Evolutionary conservation across 805 yeast species (phyloP).

Genomic region (Barnettozyma sucrosica): DNA sequence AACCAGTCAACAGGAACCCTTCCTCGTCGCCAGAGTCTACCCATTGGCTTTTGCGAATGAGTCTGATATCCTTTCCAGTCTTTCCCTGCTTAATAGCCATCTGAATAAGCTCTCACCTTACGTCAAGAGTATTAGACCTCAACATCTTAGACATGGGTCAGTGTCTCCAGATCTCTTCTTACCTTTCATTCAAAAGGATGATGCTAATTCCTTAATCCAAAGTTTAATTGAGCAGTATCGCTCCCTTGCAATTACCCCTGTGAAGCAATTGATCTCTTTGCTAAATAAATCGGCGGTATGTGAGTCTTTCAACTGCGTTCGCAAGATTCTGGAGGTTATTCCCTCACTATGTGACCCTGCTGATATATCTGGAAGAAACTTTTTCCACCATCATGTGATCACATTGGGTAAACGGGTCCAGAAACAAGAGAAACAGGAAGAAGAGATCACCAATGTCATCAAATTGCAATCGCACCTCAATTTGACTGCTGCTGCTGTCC

Average conservation of each 20-base stretch:
- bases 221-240: constrained; percentile 40
- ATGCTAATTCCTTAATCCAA: constrained; percentile 36
- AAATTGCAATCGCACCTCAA: constrained; percentile 9
- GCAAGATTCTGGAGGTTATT: constrained; percentile 43
- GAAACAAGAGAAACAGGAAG: constrained; percentile 10
- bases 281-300: constrained; percentile 59
- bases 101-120: constrained; percentile 48
- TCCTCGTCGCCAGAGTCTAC: constrained; percentile 58
- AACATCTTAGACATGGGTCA: constrained; percentile 3
- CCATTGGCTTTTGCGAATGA: constrained; percentile 79
- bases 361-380: constrained; percentile 77
- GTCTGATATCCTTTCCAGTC: constrained; percentile 44
- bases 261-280: constrained; percentile 51
- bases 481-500: constrained; percentile 43
- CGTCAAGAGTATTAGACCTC: constrained; percentile 14
- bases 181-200: constrained; percentile 35
- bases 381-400: constrained; percentile 79
- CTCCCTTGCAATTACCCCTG: constrained; percentile 44
- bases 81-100: constrained; percentile 46
- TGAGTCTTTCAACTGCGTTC: constrained; percentile 54
- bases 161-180: constrained; percentile 20
- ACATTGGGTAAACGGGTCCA: constrained; percentile 63
- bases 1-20: constrained; percentile 48
- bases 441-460: constrained; percentile 8
- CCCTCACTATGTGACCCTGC: constrained; percentile 53